phyloP scores from a whole-genome alignment of 306 rosid species.

The Prunus mira region DNA sequence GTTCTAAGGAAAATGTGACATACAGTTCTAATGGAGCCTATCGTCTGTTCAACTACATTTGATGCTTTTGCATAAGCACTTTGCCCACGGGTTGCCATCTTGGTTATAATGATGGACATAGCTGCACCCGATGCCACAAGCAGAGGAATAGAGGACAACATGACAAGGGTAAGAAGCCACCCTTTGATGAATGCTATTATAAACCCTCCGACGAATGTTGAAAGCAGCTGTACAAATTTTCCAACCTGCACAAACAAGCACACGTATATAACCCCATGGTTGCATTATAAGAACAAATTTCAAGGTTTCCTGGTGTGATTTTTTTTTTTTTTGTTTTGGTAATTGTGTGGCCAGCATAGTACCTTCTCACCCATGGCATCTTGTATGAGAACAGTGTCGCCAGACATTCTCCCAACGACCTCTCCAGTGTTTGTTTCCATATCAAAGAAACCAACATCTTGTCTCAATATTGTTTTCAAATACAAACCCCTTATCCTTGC shows the following conservation, averaged over 20 bases:
- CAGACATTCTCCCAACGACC: constrained; percentile 89
- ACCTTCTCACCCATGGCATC: constrained; percentile 99
- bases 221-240: constrained; percentile 56
- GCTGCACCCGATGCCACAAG: constrained; percentile 60
- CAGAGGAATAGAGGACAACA: constrained; percentile 75
- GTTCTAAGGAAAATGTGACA: constrained; percentile 10
- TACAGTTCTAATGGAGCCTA: constrained; percentile 89
- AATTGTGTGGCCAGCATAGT: constrained; percentile 9
- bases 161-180: constrained; percentile 82
- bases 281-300: background rate
- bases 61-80: constrained; percentile 77
- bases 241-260: constrained; percentile 60
- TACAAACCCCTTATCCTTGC: constrained; percentile 79
- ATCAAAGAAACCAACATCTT: constrained; percentile 83
- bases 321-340: background rate
- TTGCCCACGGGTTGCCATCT: constrained; percentile 69
- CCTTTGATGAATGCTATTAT: constrained; percentile 68
- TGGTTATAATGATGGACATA: constrained; percentile 52
- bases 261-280: background rate
- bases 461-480: constrained; percentile 79
- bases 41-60: constrained; percentile 79
- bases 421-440: constrained; percentile 87
- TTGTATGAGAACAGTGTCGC: constrained; percentile 90
- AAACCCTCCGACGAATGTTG: constrained; percentile 73
- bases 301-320: background rate